phyloP scores from a whole-genome alignment of 257 asterid species.

The Primulina tabacum region DNA sequence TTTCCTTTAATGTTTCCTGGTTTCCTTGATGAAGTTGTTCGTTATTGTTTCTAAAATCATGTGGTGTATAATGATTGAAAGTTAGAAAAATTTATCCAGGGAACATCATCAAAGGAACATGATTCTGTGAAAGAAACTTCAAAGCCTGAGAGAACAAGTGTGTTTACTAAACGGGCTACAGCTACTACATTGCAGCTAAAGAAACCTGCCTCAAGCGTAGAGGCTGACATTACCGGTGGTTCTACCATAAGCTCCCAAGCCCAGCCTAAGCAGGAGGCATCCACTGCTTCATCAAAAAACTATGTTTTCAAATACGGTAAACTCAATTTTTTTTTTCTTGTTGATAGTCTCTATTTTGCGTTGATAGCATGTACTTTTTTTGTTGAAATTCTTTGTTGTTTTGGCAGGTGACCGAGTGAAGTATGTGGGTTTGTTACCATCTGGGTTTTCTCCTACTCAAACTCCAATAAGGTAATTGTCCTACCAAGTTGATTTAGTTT shows the following conservation, averaged over 20 bases:
- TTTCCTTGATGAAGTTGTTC: constrained; percentile 15
- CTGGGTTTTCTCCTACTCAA: constrained; percentile 52
- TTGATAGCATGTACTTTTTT: background rate
- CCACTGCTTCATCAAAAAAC: constrained; percentile 72
- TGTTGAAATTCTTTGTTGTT: constrained; percentile 18
- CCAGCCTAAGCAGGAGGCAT: constrained; percentile 79
- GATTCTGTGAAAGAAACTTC: constrained; percentile 62
- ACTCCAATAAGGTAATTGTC: constrained; percentile 51
- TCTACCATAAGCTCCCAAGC: constrained; percentile 51
- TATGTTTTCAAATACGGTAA: constrained; percentile 40
- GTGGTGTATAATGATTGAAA: background rate
- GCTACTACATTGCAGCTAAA: constrained; percentile 50
- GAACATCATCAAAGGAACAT: constrained; percentile 50
- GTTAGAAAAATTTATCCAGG: constrained; percentile 42
- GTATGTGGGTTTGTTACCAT: constrained; percentile 56
- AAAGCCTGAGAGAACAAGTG: constrained; percentile 65
- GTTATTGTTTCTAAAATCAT: background rate
- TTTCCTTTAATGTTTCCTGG: constrained; percentile 14
- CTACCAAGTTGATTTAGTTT: constrained; percentile 18
- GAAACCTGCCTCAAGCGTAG: constrained; percentile 73
- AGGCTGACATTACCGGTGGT: constrained; percentile 64
- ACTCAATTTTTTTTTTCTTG: background rate
- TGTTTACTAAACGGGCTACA: constrained; percentile 58
- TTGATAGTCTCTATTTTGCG: background rate
- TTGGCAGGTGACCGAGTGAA: constrained; percentile 75